A percentile compares a stretch with the other conserved stretches of the same genome.
phyloP scores from a whole-genome alignment of 164 flowering plant genomes.

The Santalum album region DNA sequence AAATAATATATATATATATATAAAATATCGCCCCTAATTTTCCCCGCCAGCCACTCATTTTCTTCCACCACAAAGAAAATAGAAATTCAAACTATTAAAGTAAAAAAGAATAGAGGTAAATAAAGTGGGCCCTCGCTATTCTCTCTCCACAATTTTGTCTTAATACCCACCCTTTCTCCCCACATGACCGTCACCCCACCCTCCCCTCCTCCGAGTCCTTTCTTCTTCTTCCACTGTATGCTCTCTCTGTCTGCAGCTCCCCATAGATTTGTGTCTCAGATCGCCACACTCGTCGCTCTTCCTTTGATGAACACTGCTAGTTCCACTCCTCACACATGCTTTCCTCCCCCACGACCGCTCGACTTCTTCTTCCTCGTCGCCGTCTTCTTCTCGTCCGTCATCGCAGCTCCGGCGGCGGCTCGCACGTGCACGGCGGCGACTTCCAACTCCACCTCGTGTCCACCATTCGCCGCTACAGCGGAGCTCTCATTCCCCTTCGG shows the following conservation, averaged over 20 bases:
- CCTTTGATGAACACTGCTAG: background rate
- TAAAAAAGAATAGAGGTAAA: too few species aligned
- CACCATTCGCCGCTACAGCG: constrained; percentile 37
- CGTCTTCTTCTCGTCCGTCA: background rate
- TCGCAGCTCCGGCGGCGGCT: background rate
- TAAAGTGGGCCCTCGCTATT: too few species aligned
- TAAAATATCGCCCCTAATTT: too few species aligned
- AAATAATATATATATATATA: too few species aligned
- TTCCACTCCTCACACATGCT: background rate
- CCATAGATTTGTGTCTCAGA: too few species aligned
- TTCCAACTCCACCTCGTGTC: constrained; percentile 16
- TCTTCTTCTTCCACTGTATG: too few species aligned
- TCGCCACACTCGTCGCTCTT: background rate
- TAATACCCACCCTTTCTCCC: background rate
- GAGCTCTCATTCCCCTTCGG: constrained; percentile 52
- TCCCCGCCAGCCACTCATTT: too few species aligned
- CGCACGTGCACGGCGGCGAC: constrained; percentile 3
- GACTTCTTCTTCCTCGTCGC: background rate
- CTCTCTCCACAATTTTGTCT: too few species aligned
- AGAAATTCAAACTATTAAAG: too few species aligned
- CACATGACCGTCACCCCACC: background rate
- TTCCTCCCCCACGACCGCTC: background rate
- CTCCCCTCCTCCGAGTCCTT: too few species aligned
- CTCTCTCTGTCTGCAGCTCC: too few species aligned
- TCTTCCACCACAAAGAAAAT: too few species aligned